A percentile compares a stretch with the other conserved stretches of the same genome.
These are phyloP conservation scores for Medicago arabica DNA, from an alignment of 306 rosid genomes.

Conservation along the genomic window DNA sequence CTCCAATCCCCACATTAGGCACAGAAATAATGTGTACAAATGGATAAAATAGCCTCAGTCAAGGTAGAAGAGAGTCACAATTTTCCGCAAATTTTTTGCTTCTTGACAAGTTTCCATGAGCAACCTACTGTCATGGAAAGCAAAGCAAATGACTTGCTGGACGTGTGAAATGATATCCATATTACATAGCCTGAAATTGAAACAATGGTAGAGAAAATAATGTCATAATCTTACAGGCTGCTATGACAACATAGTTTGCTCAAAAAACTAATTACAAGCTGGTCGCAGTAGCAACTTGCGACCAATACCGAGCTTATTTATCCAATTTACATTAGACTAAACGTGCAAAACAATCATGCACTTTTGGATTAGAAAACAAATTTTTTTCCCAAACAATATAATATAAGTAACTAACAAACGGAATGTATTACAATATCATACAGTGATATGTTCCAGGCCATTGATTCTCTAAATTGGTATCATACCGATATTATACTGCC, in stretches of 20 bases:
- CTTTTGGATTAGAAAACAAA: not conserved
- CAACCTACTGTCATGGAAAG: slow-evolving; percentile 94
- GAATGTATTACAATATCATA: not conserved
- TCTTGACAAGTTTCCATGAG: slow-evolving; percentile 99
- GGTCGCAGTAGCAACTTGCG: slow-evolving; percentile 14
- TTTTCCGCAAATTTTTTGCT: slow-evolving; percentile 91
- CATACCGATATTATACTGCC: slow-evolving; percentile 11
- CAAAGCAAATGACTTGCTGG: slow-evolving; percentile 99
- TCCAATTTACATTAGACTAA: slow-evolving; percentile 1
- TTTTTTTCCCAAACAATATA: slow-evolving; percentile 1
- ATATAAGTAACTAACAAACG: not conserved
- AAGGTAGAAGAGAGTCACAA: slow-evolving; percentile 95
- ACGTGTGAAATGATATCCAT: slow-evolving; percentile 97
- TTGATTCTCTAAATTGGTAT: slow-evolving; percentile 8
- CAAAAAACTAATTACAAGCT: slow-evolving; percentile 8
- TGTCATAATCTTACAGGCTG: slow-evolving; percentile 14
- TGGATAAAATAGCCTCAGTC: slow-evolving; percentile 56
- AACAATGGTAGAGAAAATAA: slow-evolving; percentile 37
- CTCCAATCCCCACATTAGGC: slow-evolving; percentile 39
- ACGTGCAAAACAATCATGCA: slow-evolving; percentile 22
- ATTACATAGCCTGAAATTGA: slow-evolving; percentile 86
- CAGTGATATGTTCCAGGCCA: not conserved
- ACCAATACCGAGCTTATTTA: slow-evolving; percentile 30
- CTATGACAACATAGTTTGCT: slow-evolving; percentile 1
- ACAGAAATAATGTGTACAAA: slow-evolving; percentile 54